Conservation (phyloP, 805 yeast genomes). For the Metschnikowia lochheadii region DNA sequence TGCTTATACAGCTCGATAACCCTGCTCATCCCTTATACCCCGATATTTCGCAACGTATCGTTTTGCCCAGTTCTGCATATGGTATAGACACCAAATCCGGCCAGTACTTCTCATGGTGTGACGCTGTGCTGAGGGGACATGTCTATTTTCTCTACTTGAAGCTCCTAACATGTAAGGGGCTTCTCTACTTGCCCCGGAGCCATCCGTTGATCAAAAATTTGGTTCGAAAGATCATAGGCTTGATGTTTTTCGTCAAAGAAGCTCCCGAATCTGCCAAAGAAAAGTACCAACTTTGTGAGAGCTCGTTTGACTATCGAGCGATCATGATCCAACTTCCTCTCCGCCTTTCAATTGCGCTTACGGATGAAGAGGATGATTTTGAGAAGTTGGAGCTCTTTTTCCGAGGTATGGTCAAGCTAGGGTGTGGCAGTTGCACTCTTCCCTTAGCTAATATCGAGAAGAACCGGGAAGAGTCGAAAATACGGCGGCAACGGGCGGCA, state of each 20-base stretch:
- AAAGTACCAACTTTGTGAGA: slow-evolving; percentile 17
- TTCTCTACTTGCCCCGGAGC: slow-evolving; percentile 18
- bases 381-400: slow-evolving; percentile 24
- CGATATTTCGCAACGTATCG: slow-evolving; percentile 5
- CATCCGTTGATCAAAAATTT: slow-evolving; percentile 22
- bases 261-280: slow-evolving; percentile 16
- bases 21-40: slow-evolving; percentile 17
- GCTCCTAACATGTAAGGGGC: slow-evolving; percentile 21
- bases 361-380: slow-evolving; percentile 19
- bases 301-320: slow-evolving; percentile 22
- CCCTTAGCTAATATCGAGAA: slow-evolving; percentile 9
- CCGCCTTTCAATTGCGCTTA: slow-evolving; percentile 16
- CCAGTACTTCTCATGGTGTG: slow-evolving; percentile 24
- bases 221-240: slow-evolving; percentile 14
- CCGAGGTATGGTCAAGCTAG: slow-evolving; percentile 21
- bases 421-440: slow-evolving; percentile 19
- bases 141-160: slow-evolving; percentile 21
- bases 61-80: slow-evolving; percentile 16
- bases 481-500: slow-evolving; percentile 1
- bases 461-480: slow-evolving; percentile 5
- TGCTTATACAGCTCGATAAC: slow-evolving; percentile 9
- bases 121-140: slow-evolving; percentile 22
- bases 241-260: slow-evolving; percentile 19
- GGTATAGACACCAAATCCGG: slow-evolving; percentile 11
- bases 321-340: slow-evolving; percentile 24